Base-by-base conservation (phyloP, 495 filamentous ascomycete genomes). In the Neurospora terricola region DNA sequence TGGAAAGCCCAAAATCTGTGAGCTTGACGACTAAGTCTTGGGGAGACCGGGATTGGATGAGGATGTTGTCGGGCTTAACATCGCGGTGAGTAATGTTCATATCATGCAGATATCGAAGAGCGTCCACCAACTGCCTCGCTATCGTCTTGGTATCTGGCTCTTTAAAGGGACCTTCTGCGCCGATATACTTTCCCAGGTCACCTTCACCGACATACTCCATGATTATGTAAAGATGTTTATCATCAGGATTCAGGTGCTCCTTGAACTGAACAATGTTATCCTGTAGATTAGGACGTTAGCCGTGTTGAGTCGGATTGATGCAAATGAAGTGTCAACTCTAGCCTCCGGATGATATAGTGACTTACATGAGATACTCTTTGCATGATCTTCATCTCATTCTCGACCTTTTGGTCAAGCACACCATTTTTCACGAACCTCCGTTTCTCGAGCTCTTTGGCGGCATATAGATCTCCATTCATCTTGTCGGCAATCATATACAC, bases 351-450 rank as follows among this genome's bases (percentile, higher is more conserved):
- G 69, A 69, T 23, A 70, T 39, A 21, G 34, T 48, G 68, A 83
- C 91, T 88, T 83, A 95, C 93, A 83, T 99, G 96, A 70, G 89
- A 84, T 30, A 98, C 83, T 39, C 83, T 87, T 76, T 91, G 88
- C 90, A 99, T 97, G 73, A 99, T 97, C 48, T 89, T 91, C 89
- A 98, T 94, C 81, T 99, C 96, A 75, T 95, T 97, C 75, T 96
- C 91, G 3, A 98, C 90, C 79, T 94, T 95, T 76, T 91, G 89
- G 77, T 94, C 93, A 37, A 94, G 81, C 27, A 91, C 87, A 45
- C 92, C 93, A 78, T 96, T 93, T 79, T 94, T 97, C 84, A 94
- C 92, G 80, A 98, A 94, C 18, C 89, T 87, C 59, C 90, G 88
- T 82, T 97, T 98, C 77, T 96, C 92, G 5, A 99, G 88, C 77